These are phyloP conservation scores for Fusarium sp. DNA, from an alignment of 2,329 filamentous ascomycete species.

Conservation along the genomic window DNA sequence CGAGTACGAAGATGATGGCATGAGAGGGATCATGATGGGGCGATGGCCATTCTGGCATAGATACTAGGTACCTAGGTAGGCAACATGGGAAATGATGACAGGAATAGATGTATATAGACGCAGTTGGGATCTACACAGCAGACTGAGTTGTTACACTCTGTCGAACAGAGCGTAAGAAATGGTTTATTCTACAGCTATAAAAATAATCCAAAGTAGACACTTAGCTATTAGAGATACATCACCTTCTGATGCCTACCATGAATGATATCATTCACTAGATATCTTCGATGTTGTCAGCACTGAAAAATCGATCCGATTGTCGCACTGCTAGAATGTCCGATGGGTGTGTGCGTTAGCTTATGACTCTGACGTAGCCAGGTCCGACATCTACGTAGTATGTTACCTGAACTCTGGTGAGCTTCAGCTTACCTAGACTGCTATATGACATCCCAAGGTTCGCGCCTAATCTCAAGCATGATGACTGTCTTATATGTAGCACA, in stretches of 20 bases:
- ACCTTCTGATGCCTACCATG: neutral
- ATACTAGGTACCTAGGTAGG: neutral
- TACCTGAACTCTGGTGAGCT: conserved; percentile 13
- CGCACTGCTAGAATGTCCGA: conserved; percentile 21
- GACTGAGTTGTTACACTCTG: neutral
- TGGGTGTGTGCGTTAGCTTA: conserved; percentile 13
- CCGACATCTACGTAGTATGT: neutral
- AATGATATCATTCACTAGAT: conserved; percentile 30
- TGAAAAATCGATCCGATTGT: neutral
- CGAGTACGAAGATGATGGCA: conserved; percentile 5
- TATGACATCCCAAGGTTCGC: conserved; percentile 4
- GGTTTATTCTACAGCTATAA: too few relatives aligned
- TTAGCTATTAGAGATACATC: neutral
- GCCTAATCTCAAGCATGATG: neutral
- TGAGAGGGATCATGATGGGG: conserved; percentile 8
- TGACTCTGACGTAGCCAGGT: conserved; percentile 28
- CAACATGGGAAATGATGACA: conserved; percentile 4
- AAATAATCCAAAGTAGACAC: neutral
- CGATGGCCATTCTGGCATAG: conserved; percentile 12
- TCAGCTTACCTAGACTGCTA: neutral
- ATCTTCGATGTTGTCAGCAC: conserved; percentile 8
- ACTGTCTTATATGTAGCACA: neutral
- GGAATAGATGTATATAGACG: neutral
- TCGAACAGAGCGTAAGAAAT: neutral
- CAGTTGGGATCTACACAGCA: neutral